Evolutionary conservation across 495 filamentous ascomycete species (phyloP).

Genomic region (Aspergillus incahuasiensis): DNA sequence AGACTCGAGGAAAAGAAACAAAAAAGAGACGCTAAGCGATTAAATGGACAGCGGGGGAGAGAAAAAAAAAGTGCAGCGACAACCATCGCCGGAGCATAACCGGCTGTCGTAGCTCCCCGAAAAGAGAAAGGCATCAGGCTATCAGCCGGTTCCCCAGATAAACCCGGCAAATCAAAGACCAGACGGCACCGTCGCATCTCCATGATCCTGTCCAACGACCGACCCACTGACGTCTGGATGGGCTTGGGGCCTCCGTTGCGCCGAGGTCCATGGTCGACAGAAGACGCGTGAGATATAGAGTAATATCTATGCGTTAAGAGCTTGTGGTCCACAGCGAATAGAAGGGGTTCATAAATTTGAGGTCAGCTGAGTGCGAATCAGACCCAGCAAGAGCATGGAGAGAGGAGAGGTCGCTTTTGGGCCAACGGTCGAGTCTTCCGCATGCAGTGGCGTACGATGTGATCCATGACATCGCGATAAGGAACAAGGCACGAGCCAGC

Average conservation of each 20-base stretch:
- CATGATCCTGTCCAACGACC: neutral
- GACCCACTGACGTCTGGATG: neutral
- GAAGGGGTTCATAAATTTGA: no score
- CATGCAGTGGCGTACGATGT: neutral
- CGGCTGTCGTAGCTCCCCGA: neutral
- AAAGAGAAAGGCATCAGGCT: conserved; percentile 1
- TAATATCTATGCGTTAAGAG: no score
- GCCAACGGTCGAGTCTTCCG: neutral
- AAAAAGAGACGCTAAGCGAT: conserved; percentile 3
- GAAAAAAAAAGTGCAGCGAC: neutral
- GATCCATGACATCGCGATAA: neutral
- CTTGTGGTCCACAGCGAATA: no score
- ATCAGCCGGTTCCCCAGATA: conserved; percentile 1
- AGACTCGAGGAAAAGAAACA: neutral
- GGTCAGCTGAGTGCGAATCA: no score
- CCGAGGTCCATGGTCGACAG: neutral
- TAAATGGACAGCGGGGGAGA: neutral
- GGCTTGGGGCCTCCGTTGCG: neutral
- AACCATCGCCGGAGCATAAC: neutral
- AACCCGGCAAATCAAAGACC: neutral
- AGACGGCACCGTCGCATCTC: neutral
- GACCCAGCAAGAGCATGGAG: no score
- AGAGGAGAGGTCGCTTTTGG: no score
- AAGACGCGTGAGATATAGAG: no score
- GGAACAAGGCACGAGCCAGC: neutral